Evolutionary conservation across 2,329 filamentous ascomycete genomes (phyloP), one percentile per base, ranked within the genome.

Genomic region (Fusarium robinianum): DNA sequence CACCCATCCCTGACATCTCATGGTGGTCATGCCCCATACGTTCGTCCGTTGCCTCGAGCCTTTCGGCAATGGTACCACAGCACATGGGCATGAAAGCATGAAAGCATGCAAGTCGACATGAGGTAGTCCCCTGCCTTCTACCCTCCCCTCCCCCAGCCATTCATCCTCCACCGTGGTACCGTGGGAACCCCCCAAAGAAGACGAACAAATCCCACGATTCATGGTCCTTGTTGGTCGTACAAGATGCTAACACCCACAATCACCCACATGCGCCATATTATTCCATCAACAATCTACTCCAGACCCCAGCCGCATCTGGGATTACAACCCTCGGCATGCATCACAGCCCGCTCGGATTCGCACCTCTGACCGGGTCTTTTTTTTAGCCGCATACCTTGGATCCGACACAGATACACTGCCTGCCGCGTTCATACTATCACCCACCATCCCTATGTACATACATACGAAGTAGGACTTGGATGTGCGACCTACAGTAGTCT

Each of bases 21-120:
- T 17, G n/a, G 19, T 23, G 29, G 19, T 34, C 15, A 30, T 25
- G 23, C 25, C 19, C 27, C 18, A 18, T 37, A 19, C n/a, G 17
- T 22, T 33, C 11, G 18, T 39, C 18, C 18, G 12, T n/a, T 18
- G 23, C 14, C 16, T 36, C 34, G n/a, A n/a, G n/a, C n/a, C n/a
- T n/a, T n/a, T n/a, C n/a, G n/a, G n/a, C n/a, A 19, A 23, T 23
- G 15, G 18, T 17, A 23, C 34, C 24, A 19, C 11, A 21, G 18
- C 25, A 39, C 25, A 39, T 39, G 25, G 25, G 36, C 23, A 27
- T n/a, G n/a, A n/a, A n/a, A n/a, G n/a, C n/a, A n/a, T n/a, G n/a
- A n/a, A n/a, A n/a, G n/a, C n/a, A n/a, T 30, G 23, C 9, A 17
- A 23, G 29, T 30, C 16, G 16, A 11, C 16, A 12, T n/a, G 11